Evolutionary conservation across 768 basidiomycete species (phyloP).

Genomic region (Leccinellum luteum): DNA sequence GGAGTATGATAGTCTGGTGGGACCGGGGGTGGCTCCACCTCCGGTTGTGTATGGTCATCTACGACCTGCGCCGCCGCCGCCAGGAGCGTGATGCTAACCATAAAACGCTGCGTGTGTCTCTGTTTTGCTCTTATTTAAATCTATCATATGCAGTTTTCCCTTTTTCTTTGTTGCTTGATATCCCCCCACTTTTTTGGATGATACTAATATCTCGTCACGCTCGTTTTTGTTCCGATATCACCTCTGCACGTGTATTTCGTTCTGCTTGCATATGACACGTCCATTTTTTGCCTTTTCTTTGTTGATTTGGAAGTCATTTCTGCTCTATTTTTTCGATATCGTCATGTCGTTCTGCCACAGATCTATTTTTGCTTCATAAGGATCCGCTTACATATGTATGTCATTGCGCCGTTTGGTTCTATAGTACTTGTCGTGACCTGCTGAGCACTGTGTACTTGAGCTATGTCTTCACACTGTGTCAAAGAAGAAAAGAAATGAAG

Average conservation of each 20-base stretch:
- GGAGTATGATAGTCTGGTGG: slow-evolving; percentile 9
- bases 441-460: no score
- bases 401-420: neutral
- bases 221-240: neutral
- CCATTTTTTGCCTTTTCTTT: neutral
- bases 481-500: no score
- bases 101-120: neutral
- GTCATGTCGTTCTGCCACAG: neutral
- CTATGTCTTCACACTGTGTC: no score
- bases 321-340: neutral
- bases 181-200: neutral
- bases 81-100: slow-evolving; percentile 13
- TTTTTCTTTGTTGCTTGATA: neutral
- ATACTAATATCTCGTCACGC: neutral
- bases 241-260: neutral
- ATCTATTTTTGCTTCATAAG: neutral
- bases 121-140: neutral
- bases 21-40: slow-evolving; percentile 5
- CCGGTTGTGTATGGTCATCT: neutral
- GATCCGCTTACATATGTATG: neutral
- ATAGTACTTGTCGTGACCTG: neutral
- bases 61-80: slow-evolving; percentile 8
- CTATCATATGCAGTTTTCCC: neutral
- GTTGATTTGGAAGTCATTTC: neutral
- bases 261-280: neutral